Evolutionary conservation across 805 yeast genomes (phyloP).

Genomic region (Saccharomycopsis amapae): DNA sequence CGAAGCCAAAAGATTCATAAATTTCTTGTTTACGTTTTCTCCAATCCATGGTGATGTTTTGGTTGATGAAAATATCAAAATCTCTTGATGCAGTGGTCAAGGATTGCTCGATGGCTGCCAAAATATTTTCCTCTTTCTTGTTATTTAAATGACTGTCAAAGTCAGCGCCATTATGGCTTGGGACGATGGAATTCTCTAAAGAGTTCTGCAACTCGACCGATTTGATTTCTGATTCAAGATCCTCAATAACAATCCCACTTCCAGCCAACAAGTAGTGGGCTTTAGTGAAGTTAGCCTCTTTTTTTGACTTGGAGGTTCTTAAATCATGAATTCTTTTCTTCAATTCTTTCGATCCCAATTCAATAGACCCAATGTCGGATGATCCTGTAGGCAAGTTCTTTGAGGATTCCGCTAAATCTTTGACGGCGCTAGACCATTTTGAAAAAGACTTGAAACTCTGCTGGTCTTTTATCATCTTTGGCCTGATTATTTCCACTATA

Average conservation of each 20-base stretch:
- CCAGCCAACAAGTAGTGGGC: conserved; percentile 88
- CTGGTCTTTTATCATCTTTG: conserved; percentile 1
- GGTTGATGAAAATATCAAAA: conserved; percentile 70
- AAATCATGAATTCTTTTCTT: conserved; percentile 56
- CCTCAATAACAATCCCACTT: conserved; percentile 82
- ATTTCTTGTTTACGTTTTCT: conserved; percentile 66
- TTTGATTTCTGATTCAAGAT: conserved; percentile 52
- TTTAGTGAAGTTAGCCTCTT: conserved; percentile 44
- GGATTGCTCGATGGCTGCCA: conserved; percentile 77
- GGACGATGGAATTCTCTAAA: conserved; percentile 19
- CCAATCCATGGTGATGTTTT: conserved; percentile 80
- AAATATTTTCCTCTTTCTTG: conserved; percentile 75
- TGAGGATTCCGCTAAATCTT: conserved; percentile 73
- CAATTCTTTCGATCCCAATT: conserved; percentile 73
- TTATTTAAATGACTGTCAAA: conserved; percentile 57
- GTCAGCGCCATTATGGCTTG: conserved; percentile 28
- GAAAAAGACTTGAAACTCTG: background rate
- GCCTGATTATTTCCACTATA: no score
- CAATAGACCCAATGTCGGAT: conserved; percentile 72
- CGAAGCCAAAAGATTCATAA: conserved; percentile 56
- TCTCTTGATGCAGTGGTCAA: conserved; percentile 68
- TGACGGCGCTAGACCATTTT: conserved; percentile 34
- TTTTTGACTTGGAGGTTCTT: conserved; percentile 37
- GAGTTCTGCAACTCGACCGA: conserved; percentile 27
- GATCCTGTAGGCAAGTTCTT: conserved; percentile 59